Percentiles rank a stretch among this genome's conserved stretches.
These are phyloP conservation scores for Debaryomycetaceae sp. DNA, from an alignment of 1,139 yeast species.

Conservation along the genomic window DNA sequence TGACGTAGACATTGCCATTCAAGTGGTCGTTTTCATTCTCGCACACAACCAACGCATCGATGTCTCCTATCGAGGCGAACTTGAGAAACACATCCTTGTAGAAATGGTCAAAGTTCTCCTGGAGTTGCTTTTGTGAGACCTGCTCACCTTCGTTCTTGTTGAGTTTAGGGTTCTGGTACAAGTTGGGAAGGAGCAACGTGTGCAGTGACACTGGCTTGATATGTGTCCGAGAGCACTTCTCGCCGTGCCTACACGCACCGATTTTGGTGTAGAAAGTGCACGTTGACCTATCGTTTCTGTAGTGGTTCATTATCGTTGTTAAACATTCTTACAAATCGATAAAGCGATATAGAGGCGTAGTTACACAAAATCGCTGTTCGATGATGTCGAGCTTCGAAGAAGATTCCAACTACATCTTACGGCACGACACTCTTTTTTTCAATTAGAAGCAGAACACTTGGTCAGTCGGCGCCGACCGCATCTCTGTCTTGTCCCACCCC, in stretches of 20 bases:
- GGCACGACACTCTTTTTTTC: no score
- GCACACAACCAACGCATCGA: slow-evolving; percentile 67
- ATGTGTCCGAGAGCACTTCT: slow-evolving; percentile 78
- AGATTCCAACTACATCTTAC: background rate
- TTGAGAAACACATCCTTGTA: slow-evolving; percentile 73
- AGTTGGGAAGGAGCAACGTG: slow-evolving; percentile 63
- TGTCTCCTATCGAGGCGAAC: slow-evolving; percentile 59
- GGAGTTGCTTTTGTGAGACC: slow-evolving; percentile 34
- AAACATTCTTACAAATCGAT: no score
- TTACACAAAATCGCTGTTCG: no score
- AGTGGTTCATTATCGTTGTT: slow-evolving; percentile 1
- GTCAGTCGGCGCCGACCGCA: slow-evolving; percentile 51
- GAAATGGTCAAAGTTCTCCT: slow-evolving; percentile 56
- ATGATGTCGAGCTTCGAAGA: no score
- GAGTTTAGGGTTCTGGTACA: slow-evolving; percentile 63
- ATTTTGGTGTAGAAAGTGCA: slow-evolving; percentile 70
- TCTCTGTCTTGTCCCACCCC: slow-evolving; percentile 56
- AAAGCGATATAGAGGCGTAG: no score
- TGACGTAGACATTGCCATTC: slow-evolving; percentile 79
- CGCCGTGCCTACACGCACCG: slow-evolving; percentile 95
- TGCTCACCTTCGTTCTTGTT: slow-evolving; percentile 29
- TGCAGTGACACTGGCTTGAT: slow-evolving; percentile 63
- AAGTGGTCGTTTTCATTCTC: slow-evolving; percentile 79
- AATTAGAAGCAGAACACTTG: slow-evolving; percentile 66
- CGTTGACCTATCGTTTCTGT: slow-evolving; percentile 19